phyloP scores from a whole-genome alignment of 306 rosid species.

The apple (Malus domestica) region ASM211411v1 NC_041792.1:6140501-6141000 shows the following conservation, averaged over 20 bases:
- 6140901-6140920: neutral
- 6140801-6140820: constrained; percentile 91
- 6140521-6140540: neutral
- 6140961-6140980: neutral
- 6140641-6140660: constrained; percentile 98
- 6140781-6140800: constrained; percentile 99
- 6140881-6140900: neutral
- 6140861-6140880: constrained; percentile 61
- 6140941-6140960: neutral
- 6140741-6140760: neutral
- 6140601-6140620: constrained; percentile 87
- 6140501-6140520: constrained; percentile 19
- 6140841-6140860: constrained; percentile 94
- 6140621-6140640: constrained; percentile 89
- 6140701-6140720: neutral
- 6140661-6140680: constrained; percentile 92
- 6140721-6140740: neutral
- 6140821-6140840: constrained; percentile 92
- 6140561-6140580: neutral
- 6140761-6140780: constrained; percentile 40
- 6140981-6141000: neutral
- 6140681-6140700: constrained; percentile 80
- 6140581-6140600: neutral
- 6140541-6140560: constrained; percentile 1
- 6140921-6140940: neutral